A percentile compares a stretch with the other conserved stretches of the same genome.
Evolutionary conservation across 768 basidiomycete species (phyloP).

Genomic region (Neoboletus magnificus): DNA sequence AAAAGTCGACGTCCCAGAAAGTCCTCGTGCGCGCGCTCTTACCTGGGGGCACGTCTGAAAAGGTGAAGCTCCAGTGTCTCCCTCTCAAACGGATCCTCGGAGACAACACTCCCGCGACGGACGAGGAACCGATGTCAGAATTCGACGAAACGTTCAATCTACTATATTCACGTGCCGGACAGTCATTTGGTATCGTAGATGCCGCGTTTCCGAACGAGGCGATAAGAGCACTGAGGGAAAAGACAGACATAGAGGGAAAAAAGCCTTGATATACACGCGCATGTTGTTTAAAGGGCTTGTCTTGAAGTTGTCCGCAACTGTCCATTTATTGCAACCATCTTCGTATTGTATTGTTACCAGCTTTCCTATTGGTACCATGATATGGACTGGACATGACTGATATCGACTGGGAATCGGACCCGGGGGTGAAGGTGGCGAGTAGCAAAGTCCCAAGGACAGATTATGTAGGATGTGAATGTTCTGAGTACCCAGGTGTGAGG

Average conservation of each 20-base stretch:
- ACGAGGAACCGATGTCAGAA: constrained; percentile 17
- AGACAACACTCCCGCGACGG: background rate
- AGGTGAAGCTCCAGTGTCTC: constrained; percentile 25
- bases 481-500: background rate
- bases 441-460: background rate
- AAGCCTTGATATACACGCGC: background rate
- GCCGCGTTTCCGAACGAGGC: constrained; percentile 21
- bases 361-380: background rate
- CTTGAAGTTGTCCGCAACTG: background rate
- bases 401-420: constrained; percentile 1
- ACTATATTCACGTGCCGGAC: constrained; percentile 22
- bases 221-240: constrained; percentile 13
- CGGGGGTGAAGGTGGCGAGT: background rate
- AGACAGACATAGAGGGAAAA: background rate
- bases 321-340: constrained; percentile 1
- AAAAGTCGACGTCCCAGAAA: constrained; percentile 16
- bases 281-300: background rate
- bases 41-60: constrained; percentile 23
- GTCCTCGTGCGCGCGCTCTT: constrained; percentile 30
- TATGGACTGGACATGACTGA: constrained; percentile 2
- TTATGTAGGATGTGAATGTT: constrained; percentile 16
- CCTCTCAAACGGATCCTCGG: constrained; percentile 19
- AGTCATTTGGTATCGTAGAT: constrained; percentile 19
- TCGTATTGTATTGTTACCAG: constrained; percentile 2
- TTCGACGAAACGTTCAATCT: constrained; percentile 23